Percentiles rank a stretch among this genome's conserved stretches.
phyloP scores from a whole-genome alignment of 768 basidiomycete species.

The Lactarius psammicola region DNA sequence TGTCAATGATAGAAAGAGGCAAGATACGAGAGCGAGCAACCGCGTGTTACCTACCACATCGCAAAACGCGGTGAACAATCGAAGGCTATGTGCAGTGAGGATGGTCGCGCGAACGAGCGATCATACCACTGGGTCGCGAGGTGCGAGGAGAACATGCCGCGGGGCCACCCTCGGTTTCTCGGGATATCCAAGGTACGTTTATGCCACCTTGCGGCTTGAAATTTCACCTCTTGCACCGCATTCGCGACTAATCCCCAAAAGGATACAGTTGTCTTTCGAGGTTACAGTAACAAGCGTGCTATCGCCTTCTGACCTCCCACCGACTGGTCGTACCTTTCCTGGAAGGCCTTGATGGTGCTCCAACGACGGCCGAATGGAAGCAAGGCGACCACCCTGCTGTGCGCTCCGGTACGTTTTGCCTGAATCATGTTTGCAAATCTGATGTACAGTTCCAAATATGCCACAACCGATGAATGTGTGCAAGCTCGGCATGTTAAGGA shows the following conservation, averaged over 20 bases:
- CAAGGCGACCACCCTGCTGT: not conserved
- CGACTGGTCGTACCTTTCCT: not conserved
- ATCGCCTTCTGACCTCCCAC: not conserved
- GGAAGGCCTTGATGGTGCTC: not conserved
- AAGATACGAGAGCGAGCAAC: conserved; percentile 17
- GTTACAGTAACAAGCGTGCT: not conserved
- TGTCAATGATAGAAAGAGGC: conserved; percentile 25
- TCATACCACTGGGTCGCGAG: not conserved
- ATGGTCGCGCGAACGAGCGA: not conserved
- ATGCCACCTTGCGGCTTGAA: not conserved
- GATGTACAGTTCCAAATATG: not conserved
- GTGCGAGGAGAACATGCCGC: not conserved
- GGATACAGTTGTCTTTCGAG: not conserved
- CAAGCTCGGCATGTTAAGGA: not conserved
- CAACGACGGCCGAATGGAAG: not conserved
- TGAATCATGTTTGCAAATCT: not conserved
- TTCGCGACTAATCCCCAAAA: conserved; percentile 1
- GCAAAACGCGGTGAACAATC: not conserved
- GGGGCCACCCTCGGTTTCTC: not conserved
- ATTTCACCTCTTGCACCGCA: not conserved
- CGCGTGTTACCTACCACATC: not conserved
- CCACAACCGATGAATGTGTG: not conserved
- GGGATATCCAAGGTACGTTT: not conserved
- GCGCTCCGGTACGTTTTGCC: not conserved
- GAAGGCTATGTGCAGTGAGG: not conserved